A percentile compares a stretch with the other conserved stretches of the same genome.
These are phyloP conservation scores for Fusarium sacchari DNA, from an alignment of 2,329 filamentous ascomycete genomes.

Conservation along the genomic window DNA sequence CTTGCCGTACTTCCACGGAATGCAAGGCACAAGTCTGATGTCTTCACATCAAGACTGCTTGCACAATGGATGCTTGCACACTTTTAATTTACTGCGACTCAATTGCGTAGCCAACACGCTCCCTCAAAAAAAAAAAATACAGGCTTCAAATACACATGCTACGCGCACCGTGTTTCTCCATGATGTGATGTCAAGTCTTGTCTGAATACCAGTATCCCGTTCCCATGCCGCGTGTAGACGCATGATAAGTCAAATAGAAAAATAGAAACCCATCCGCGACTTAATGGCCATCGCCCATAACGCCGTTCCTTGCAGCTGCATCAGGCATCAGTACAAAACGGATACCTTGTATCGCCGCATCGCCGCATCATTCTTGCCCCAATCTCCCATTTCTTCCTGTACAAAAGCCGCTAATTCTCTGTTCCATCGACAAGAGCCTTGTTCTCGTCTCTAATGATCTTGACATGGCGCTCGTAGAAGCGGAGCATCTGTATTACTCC, in stretches of 20 bases:
- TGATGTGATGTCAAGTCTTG: neutral
- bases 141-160: constrained; percentile 1
- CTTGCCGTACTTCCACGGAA: neutral
- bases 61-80: neutral
- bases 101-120: neutral
- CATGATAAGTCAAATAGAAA: constrained; percentile 2
- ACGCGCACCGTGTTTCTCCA: neutral
- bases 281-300: constrained; percentile 14
- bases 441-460: constrained; percentile 57
- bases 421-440: constrained; percentile 32
- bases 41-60: neutral
- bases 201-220: neutral
- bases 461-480: constrained; percentile 68
- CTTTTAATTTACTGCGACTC: neutral
- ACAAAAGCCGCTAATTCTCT: neutral
- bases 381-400: no score
- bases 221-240: neutral
- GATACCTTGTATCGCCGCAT: neutral
- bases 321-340: neutral
- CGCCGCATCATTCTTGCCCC: no score
- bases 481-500: constrained; percentile 61
- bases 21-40: constrained; percentile 8
- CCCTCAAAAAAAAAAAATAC: neutral
- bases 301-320: neutral
- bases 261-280: neutral